Conservation (phyloP, 441 rosid species). For the Erysimum cheiri region DNA sequence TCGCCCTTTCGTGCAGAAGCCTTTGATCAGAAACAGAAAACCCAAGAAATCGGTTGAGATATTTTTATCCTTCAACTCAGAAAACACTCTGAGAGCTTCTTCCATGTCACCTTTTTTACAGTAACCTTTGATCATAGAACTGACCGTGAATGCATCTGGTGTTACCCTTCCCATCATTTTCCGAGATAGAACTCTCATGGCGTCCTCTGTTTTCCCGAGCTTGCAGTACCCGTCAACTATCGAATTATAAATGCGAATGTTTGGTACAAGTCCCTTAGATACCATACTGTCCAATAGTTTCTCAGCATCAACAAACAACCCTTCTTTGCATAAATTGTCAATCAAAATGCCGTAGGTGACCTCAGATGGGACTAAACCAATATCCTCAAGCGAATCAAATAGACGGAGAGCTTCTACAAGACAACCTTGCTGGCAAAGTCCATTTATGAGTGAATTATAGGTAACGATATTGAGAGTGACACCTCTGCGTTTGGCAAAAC, state of each 20-base stretch:
- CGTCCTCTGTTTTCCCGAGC: conserved; percentile 71
- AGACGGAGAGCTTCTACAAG: conserved; percentile 85
- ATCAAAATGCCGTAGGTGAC: conserved; percentile 71
- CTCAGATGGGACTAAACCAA: conserved; percentile 62
- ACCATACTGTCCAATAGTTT: conserved; percentile 65
- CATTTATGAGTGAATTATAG: conserved; percentile 72
- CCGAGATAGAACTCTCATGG: conserved; percentile 55
- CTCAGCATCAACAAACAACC: conserved; percentile 69
- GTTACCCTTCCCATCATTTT: conserved; percentile 54
- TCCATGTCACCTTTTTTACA: conserved; percentile 78
- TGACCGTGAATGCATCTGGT: conserved; percentile 73
- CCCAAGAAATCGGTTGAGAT: conserved; percentile 81
- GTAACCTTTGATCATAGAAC: conserved; percentile 76
- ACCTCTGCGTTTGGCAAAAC: conserved; percentile 58
- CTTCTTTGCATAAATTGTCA: conserved; percentile 72
- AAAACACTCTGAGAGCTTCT: conserved; percentile 66
- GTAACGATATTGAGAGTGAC: conserved; percentile 61
- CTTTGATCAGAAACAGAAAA: conserved; percentile 69
- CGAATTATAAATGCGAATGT: conserved; percentile 64
- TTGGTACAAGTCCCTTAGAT: conserved; percentile 53
- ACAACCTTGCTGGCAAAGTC: conserved; percentile 81
- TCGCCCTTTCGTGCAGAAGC: conserved; percentile 81
- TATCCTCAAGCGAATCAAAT: conserved; percentile 77
- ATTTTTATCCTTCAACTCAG: conserved; percentile 56
- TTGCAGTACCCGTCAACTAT: conserved; percentile 69